These are phyloP conservation scores for Calycina herbarum DNA, from an alignment of 2,329 filamentous ascomycete species.

Conservation along the genomic window DNA sequence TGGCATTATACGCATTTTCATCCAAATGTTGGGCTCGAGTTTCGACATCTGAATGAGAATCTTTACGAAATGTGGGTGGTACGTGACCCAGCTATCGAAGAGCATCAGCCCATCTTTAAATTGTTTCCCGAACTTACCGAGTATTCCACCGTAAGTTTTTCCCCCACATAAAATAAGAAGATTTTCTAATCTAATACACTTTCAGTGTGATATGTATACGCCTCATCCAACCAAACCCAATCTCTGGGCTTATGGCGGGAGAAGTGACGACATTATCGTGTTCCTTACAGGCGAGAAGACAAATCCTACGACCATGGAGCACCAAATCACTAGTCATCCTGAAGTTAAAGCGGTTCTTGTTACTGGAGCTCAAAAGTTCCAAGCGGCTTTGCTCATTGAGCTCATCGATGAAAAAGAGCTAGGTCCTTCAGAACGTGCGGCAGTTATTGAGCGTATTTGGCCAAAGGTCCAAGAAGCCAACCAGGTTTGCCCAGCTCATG, in stretches of 20 bases:
- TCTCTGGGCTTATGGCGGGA: conserved; percentile 41
- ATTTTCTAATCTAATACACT: too few species aligned
- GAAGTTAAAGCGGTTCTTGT: conserved; percentile 38
- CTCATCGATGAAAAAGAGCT: conserved; percentile 24
- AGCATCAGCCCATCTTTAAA: conserved; percentile 37
- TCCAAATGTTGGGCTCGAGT: conserved; percentile 13
- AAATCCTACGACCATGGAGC: conserved; percentile 43
- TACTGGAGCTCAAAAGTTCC: conserved; percentile 3
- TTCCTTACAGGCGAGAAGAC: conserved; percentile 45
- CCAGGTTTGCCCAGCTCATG: conserved; percentile 33
- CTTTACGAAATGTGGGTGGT: conserved; percentile 34
- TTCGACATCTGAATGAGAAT: conserved; percentile 13
- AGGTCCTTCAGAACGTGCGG: conserved; percentile 15
- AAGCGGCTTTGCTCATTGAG: background rate
- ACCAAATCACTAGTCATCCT: conserved; percentile 38
- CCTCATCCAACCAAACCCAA: conserved; percentile 39
- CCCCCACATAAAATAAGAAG: too few species aligned
- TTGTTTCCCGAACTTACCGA: conserved; percentile 38
- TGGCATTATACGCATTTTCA: conserved; percentile 21
- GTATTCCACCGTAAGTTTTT: conserved; percentile 32
- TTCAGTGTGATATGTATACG: conserved; percentile 39
- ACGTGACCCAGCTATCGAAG: conserved; percentile 19
- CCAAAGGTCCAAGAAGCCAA: conserved; percentile 38
- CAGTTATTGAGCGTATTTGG: conserved; percentile 31
- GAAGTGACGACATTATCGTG: conserved; percentile 46